Conservation (phyloP, 2,329 filamentous ascomycete species). For the Chlorencoelia australis region DNA sequence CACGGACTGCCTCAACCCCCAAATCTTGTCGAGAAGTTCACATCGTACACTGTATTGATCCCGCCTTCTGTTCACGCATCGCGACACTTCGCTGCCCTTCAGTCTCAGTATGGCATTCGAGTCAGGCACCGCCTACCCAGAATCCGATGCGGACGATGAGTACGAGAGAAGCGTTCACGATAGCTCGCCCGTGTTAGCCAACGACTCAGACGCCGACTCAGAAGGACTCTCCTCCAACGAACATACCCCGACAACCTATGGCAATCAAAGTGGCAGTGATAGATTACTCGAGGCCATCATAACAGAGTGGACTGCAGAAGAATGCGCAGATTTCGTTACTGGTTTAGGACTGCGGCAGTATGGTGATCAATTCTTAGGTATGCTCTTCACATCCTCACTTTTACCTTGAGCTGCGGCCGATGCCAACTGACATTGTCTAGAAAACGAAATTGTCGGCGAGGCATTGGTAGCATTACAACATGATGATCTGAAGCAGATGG, state of each 20-base stretch:
- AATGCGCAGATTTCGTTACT: slow-evolving; percentile 82
- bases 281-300: slow-evolving; percentile 65
- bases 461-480: slow-evolving; percentile 81
- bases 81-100: too few relatives aligned
- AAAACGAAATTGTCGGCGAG: slow-evolving; percentile 91
- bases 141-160: slow-evolving; percentile 75
- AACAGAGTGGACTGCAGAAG: slow-evolving; percentile 72
- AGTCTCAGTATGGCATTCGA: slow-evolving; percentile 44
- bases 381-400: slow-evolving; percentile 27
- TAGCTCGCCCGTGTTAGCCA: slow-evolving; percentile 53
- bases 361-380: slow-evolving; percentile 73
- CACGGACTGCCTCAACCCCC: too few relatives aligned
- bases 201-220: slow-evolving; percentile 62
- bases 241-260: slow-evolving; percentile 72
- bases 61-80: too few relatives aligned
- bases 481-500: slow-evolving; percentile 91
- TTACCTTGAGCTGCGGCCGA: slow-evolving; percentile 2
- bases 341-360: slow-evolving; percentile 75
- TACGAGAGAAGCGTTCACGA: slow-evolving; percentile 65
- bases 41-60: too few relatives aligned
- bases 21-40: too few relatives aligned
- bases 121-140: slow-evolving; percentile 61
- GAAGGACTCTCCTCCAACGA: slow-evolving; percentile 56
- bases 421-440: slow-evolving; percentile 37
- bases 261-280: slow-evolving; percentile 54